A percentile compares a stretch with the other conserved stretches of the same genome.
Evolutionary conservation across 2,329 filamentous ascomycete genomes (phyloP).

Genomic region (Neofusicoccum cordaticola): DNA sequence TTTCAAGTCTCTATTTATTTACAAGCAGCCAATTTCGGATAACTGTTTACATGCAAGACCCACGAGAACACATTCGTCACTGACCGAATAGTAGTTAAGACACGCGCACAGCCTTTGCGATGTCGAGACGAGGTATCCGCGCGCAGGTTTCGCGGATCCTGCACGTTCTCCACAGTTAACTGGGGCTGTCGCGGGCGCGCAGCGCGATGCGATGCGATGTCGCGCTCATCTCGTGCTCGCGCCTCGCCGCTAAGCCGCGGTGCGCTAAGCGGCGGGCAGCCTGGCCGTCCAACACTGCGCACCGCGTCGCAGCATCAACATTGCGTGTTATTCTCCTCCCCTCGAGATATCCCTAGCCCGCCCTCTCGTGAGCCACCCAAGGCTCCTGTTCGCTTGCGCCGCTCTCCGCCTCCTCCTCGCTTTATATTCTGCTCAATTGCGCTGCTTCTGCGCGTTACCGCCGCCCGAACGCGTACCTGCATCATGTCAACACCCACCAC

Average conservation of each 20-base stretch:
- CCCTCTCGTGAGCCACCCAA: neutral
- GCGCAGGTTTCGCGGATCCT: neutral
- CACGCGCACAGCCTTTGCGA: neutral
- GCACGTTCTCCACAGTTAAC: slow-evolving; percentile 4
- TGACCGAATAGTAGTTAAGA: too few species aligned
- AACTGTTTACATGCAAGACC: slow-evolving; percentile 1
- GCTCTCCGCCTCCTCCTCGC: neutral
- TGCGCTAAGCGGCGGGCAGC: neutral
- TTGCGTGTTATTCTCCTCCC: neutral
- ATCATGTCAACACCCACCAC: slow-evolving; percentile 17
- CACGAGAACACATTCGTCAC: neutral
- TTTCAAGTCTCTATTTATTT: neutral
- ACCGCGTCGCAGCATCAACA: slow-evolving; percentile 10
- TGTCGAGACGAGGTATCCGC: neutral
- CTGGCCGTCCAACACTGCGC: neutral
- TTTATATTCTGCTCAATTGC: neutral
- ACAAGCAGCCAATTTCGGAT: neutral
- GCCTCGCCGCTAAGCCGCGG: neutral
- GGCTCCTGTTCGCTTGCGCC: neutral
- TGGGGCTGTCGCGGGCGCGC: slow-evolving; percentile 7
- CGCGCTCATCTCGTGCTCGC: slow-evolving; percentile 9
- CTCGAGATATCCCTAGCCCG: neutral
- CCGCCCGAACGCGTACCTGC: slow-evolving; percentile 14
- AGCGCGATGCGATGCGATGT: neutral
- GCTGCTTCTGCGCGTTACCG: neutral